A percentile compares a stretch with the other conserved stretches of the same genome.
These are phyloP conservation scores for Colletotrichum limetticola DNA, from an alignment of 2,329 filamentous ascomycete genomes.

Conservation along the genomic window DNA sequence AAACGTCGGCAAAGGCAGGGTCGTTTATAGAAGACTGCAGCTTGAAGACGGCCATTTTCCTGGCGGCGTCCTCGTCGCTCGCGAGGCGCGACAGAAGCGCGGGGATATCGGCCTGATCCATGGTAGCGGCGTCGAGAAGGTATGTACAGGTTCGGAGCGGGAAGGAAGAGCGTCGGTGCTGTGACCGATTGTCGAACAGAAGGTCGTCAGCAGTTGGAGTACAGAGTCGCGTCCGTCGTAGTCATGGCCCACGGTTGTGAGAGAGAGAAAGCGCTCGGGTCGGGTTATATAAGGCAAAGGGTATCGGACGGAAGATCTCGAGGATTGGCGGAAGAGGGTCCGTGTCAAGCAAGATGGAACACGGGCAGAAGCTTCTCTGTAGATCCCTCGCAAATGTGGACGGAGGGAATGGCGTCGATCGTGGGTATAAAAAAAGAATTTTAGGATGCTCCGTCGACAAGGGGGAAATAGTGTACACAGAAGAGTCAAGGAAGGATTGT, in stretches of 20 bases:
- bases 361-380: conserved; percentile 23
- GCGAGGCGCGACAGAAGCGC: conserved; percentile 71
- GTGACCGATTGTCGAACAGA: conserved; percentile 18
- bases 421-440: conserved; percentile 26
- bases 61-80: conserved; percentile 85
- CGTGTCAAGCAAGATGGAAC: conserved; percentile 22
- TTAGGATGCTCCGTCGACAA: not conserved
- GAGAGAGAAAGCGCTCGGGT: not conserved
- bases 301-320: conserved; percentile 21
- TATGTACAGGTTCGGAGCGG: conserved; percentile 11
- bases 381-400: conserved; percentile 3
- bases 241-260: conserved; percentile 24
- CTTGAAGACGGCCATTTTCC: conserved; percentile 99
- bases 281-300: conserved; percentile 16
- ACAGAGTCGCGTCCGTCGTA: conserved; percentile 6
- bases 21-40: conserved; percentile 95
- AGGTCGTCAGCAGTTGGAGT: conserved; percentile 27
- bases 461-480: not conserved
- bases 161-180: conserved; percentile 13
- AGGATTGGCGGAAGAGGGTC: conserved; percentile 13
- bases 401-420: conserved; percentile 14
- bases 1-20: conserved; percentile 94
- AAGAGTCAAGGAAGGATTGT: conserved; percentile 9
- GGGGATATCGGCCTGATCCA: conserved; percentile 76
- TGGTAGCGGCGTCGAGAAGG: conserved; percentile 42